Evolutionary conservation across 129 eudicot species (phyloP).

Genomic region (Flaveria bidentis): DNA sequence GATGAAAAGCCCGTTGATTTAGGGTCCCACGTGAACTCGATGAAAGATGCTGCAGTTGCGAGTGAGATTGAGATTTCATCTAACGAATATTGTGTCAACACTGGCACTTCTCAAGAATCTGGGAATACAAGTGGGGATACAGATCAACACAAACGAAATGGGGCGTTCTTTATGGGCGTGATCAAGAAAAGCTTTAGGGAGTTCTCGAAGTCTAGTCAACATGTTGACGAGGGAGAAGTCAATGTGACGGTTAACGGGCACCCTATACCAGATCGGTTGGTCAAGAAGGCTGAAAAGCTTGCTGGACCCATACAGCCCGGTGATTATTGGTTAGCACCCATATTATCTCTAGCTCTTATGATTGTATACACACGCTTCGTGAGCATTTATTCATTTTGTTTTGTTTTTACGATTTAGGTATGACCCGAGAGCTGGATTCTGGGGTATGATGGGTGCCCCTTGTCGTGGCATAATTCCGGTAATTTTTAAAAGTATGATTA

Average conservation of each 20-base stretch:
- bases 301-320: constrained; percentile 90
- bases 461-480: constrained; percentile 98
- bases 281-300: constrained; percentile 82
- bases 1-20: constrained; percentile 37
- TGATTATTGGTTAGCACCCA: constrained; percentile 72
- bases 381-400: neutral
- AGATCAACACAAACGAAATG: constrained; percentile 53
- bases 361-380: neutral
- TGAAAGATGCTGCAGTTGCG: constrained; percentile 65
- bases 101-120: constrained; percentile 69
- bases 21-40: constrained; percentile 43
- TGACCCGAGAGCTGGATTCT: constrained; percentile 91
- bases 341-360: constrained; percentile 11
- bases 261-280: constrained; percentile 68
- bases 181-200: constrained; percentile 69
- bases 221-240: constrained; percentile 45
- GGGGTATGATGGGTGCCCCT: constrained; percentile 97
- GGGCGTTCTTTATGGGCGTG: constrained; percentile 56
- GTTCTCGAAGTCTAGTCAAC: constrained; percentile 49
- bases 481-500: constrained; percentile 16
- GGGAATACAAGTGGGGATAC: constrained; percentile 54
- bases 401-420: constrained; percentile 53
- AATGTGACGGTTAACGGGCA: constrained; percentile 82
- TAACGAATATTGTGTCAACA: constrained; percentile 67
- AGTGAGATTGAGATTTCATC: constrained; percentile 85